Base-by-base conservation (phyloP, 768 basidiomycete species). In the Mycena floridula region DNA sequence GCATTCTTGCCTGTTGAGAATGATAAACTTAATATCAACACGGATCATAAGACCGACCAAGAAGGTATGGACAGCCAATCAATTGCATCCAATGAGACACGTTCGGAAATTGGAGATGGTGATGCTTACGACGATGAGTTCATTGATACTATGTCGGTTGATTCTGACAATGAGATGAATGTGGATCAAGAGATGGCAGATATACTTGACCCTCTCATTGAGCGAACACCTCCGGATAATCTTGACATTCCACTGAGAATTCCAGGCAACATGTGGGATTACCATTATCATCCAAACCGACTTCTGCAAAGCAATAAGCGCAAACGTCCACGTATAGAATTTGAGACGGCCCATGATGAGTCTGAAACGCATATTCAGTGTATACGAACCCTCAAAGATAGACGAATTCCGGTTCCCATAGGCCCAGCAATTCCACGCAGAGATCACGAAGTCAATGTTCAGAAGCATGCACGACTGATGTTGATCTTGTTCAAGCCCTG, bases 391-490 rank as follows among this genome's bases (percentile, higher is more conserved):
- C 20, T 8, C 37, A 8, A 38, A 38, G 8, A 11, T 8, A 11
- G 20, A 38, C 20, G 9, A 9, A 18, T 38, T 9, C 13, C 20
- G 9, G 37, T 38, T 11, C 37, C 37, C 8, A 21, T 30, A 9
- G 28, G 28, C 9, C 28, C 50, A 9, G 26, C 37, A 11, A 12
- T 37, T 23, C 28, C 28, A 30, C 28, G 28, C 28, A 30, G 28
- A 30, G 28, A 30, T 30, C 32, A 18, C 18, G 32, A 35, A 43
- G 25, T 27, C 5, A 25, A 25, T 9, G 28, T 27, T 5, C 25
- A 25, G 11, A 25, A 23, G 9, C 30, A 43, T 38, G 42, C 40
- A 23, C 47, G 37, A 7, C n/a, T 43, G 4, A 50, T 52, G 51
- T 24, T 35, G 32, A 35, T 35, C 32, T 18, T 35, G 32, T 35